phyloP scores from a whole-genome alignment of 2,329 filamentous ascomycete genomes.

The Stenocarpella maydis region DNA sequence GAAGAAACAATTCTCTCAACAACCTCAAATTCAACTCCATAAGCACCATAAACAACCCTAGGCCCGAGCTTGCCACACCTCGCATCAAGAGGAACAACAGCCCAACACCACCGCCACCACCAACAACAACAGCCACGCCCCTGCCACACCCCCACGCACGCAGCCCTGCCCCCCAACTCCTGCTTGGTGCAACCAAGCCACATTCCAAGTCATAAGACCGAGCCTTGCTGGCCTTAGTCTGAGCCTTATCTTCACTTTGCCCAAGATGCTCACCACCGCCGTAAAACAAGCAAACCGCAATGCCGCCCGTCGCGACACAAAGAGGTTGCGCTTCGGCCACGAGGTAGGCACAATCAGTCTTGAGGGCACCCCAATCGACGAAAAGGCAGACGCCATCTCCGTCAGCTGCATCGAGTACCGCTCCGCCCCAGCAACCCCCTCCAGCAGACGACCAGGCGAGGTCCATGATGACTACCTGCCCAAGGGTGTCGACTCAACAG shows the following conservation, averaged over 20 bases:
- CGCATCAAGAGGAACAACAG: neutral
- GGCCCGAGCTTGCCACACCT: conserved; percentile 30
- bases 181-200: conserved; percentile 24
- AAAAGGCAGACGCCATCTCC: conserved; percentile 33
- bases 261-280: conserved; percentile 35
- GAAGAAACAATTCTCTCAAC: neutral
- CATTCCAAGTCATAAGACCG: conserved; percentile 7
- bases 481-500: conserved; percentile 40
- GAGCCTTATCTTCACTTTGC: conserved; percentile 7
- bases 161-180: conserved; percentile 29
- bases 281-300: conserved; percentile 27
- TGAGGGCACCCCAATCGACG: conserved; percentile 26
- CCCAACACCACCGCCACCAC: too few relatives aligned
- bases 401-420: conserved; percentile 32
- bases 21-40: neutral
- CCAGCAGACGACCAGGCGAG: conserved; percentile 3
- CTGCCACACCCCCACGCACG: conserved; percentile 31
- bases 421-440: conserved; percentile 34
- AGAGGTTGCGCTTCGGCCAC: conserved; percentile 29
- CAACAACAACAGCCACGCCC: too few relatives aligned
- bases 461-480: conserved; percentile 38
- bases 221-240: conserved; percentile 8
- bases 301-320: conserved; percentile 25
- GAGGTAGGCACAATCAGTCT: conserved; percentile 35
- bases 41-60: neutral